These are phyloP conservation scores for Scheffersomyces titani DNA, from an alignment of 1,139 yeast species.

Conservation along the genomic window DNA sequence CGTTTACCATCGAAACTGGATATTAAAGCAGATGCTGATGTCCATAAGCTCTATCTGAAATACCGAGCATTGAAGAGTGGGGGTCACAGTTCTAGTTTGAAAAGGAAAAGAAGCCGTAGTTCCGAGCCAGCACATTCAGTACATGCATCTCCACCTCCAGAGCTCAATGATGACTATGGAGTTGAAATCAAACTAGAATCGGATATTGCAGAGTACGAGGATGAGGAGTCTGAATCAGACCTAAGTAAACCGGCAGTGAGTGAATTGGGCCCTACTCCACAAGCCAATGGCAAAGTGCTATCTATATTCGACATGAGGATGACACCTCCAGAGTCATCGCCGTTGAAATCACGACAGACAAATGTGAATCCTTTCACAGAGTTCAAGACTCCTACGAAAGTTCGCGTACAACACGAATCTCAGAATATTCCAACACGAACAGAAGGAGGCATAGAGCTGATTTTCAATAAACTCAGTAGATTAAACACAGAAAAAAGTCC, in stretches of 20 bases:
- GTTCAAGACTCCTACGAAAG: constrained; percentile 39
- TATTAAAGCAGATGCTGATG: constrained; percentile 47
- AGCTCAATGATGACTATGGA: neutral
- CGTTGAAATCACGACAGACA: constrained; percentile 22
- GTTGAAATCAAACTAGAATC: neutral
- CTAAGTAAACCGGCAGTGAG: neutral
- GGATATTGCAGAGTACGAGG: neutral
- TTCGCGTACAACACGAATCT: constrained; percentile 9
- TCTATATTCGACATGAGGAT: constrained; percentile 60
- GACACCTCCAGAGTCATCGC: constrained; percentile 51
- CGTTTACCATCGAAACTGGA: constrained; percentile 57
- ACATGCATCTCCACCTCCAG: neutral
- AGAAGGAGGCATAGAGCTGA: neutral
- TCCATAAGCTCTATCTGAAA: constrained; percentile 45
- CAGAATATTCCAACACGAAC: constrained; percentile 1
- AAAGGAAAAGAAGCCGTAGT: neutral
- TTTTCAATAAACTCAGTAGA: neutral
- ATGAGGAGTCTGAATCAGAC: neutral
- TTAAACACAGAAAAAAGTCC: neutral
- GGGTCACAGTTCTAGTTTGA: neutral
- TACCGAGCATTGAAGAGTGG: constrained; percentile 33
- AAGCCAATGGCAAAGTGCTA: constrained; percentile 65
- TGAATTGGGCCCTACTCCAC: constrained; percentile 78
- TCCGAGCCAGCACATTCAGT: neutral
- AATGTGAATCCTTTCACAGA: constrained; percentile 1